These are phyloP conservation scores for Hericium coralloides DNA, from an alignment of 768 basidiomycete genomes.

Conservation along the genomic window DNA sequence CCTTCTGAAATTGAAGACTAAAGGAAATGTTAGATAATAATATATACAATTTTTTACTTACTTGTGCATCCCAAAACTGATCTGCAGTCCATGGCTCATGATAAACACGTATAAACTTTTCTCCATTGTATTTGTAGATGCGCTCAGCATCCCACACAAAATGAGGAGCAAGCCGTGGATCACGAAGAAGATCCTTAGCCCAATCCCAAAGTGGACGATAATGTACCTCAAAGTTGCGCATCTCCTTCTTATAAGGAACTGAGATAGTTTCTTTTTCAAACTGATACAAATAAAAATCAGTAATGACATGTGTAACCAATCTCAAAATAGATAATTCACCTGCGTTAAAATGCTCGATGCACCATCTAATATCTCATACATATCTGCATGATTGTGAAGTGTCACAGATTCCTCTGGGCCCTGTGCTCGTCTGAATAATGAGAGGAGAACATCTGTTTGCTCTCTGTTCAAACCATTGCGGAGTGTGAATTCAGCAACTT, in stretches of 20 bases:
- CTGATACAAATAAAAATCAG: background rate
- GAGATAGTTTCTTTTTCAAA: slow-evolving; percentile 13
- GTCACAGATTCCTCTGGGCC: too few species aligned
- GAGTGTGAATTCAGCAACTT: too few species aligned
- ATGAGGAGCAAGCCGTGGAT: slow-evolving; percentile 16
- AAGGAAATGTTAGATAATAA: background rate
- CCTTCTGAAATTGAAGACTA: slow-evolving; percentile 6
- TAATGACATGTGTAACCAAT: too few species aligned
- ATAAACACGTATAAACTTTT: slow-evolving; percentile 20
- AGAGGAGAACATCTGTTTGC: too few species aligned
- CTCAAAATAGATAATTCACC: too few species aligned
- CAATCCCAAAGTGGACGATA: slow-evolving; percentile 20
- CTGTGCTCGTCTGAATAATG: too few species aligned
- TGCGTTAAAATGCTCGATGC: too few species aligned
- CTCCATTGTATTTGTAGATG: slow-evolving; percentile 21
- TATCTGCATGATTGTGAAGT: too few species aligned
- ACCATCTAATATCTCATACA: too few species aligned
- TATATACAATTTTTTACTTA: slow-evolving; percentile 14
- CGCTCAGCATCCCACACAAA: slow-evolving; percentile 26
- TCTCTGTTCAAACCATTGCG: too few species aligned
- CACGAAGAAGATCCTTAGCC: slow-evolving; percentile 19
- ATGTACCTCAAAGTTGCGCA: slow-evolving; percentile 15
- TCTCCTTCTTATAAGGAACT: slow-evolving; percentile 14
- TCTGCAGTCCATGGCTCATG: slow-evolving; percentile 32
- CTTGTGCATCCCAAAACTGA: slow-evolving; percentile 29